These are phyloP conservation scores for Melanopsichium pennsylvanicum DNA, from an alignment of 1,284 basidiomycete genomes.

Conservation along the genomic window DNA sequence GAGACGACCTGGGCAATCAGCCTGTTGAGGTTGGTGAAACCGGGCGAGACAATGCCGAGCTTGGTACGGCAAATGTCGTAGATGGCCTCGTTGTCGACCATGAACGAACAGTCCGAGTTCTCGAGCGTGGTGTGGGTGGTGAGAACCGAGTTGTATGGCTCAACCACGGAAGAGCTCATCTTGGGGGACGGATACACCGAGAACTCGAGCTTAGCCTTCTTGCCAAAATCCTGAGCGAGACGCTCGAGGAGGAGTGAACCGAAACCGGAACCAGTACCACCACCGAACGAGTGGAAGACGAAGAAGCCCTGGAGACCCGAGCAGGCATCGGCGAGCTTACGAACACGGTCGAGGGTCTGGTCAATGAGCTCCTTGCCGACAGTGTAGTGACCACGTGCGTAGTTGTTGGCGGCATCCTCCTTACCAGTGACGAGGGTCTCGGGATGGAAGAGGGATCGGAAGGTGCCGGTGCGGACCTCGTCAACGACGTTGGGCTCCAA, in stretches of 20 bases:
- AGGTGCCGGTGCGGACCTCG: constrained; percentile 92
- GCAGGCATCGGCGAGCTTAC: constrained; percentile 96
- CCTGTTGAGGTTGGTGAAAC: constrained; percentile 93
- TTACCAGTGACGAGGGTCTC: constrained; percentile 99
- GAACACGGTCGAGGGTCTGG: constrained; percentile 91
- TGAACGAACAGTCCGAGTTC: constrained; percentile 91
- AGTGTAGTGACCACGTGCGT: constrained; percentile 81
- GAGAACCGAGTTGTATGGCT: constrained; percentile 98
- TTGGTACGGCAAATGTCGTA: constrained; percentile 99
- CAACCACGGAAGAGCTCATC: constrained; percentile 94
- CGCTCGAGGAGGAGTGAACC: constrained; percentile 95
- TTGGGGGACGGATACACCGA: constrained; percentile 82
- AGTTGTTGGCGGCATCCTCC: constrained; percentile 99
- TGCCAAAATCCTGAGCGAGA: constrained; percentile 96
- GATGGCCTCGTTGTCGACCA: constrained; percentile 71
- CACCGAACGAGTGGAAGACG: constrained; percentile 99
- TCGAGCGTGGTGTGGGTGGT: constrained; percentile 99
- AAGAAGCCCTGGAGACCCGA: constrained; percentile 99
- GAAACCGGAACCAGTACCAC: constrained; percentile 98
- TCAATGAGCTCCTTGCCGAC: constrained; percentile 86
- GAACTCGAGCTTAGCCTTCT: constrained; percentile 99
- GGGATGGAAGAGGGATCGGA: constrained; percentile 95
- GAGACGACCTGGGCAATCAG: constrained; percentile 95
- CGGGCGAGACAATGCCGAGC: constrained; percentile 83
- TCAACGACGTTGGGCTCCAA: constrained; percentile 95